These are phyloP conservation scores for Verticillium nonalfalfae DNA, from an alignment of 2,329 filamentous ascomycete species.

Conservation along the genomic window DNA sequence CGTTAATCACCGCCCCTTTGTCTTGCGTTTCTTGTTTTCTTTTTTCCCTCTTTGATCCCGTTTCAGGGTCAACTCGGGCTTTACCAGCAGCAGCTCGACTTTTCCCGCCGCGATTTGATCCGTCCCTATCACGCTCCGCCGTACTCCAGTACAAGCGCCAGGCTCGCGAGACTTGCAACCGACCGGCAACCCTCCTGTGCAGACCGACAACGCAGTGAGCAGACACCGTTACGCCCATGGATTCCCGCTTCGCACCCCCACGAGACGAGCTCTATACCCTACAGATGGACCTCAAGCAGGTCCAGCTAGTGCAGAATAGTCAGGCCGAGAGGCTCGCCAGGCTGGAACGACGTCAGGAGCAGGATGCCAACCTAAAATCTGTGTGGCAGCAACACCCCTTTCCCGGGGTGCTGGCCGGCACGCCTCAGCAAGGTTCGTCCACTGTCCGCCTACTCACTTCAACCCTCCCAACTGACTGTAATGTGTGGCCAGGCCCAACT, in stretches of 20 bases:
- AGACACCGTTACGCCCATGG: conserved; percentile 42
- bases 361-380: conserved; percentile 67
- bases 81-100: background rate
- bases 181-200: background rate
- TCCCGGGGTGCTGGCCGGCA: conserved; percentile 75
- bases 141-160: background rate
- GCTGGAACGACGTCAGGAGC: conserved; percentile 61
- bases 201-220: background rate
- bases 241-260: conserved; percentile 52
- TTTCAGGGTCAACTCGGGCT: background rate
- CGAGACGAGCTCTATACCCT: conserved; percentile 62
- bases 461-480: conserved; percentile 11
- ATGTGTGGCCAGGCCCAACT: conserved; percentile 55
- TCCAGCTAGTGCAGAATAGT: conserved; percentile 55
- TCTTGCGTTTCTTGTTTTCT: background rate
- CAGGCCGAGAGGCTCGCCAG: conserved; percentile 56
- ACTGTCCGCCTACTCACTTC: background rate
- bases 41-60: background rate
- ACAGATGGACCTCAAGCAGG: conserved; percentile 65
- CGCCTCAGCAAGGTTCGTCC: conserved; percentile 76
- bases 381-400: conserved; percentile 93
- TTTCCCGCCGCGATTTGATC: background rate
- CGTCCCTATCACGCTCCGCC: background rate
- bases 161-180: background rate
- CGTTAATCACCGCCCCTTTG: background rate